Evolutionary conservation across 83 land plant genomes (phyloP), one percentile per base, ranked within the genome.

Genomic region (Isoetes engelmannii): DNA sequence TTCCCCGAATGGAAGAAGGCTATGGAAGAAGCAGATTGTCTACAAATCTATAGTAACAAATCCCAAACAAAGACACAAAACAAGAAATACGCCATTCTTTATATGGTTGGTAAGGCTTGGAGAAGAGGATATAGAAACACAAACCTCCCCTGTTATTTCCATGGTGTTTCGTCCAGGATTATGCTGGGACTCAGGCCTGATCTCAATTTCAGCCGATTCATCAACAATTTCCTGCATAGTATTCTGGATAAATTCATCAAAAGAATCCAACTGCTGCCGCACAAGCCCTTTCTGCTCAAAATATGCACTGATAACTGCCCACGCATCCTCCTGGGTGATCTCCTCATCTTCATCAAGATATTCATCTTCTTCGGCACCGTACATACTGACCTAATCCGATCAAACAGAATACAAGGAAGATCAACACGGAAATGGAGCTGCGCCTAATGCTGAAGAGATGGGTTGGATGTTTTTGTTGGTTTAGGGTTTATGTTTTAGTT

Each of bases 161-260:
- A 84, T 78, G 37, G 37, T 28, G 63, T 83, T 90, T 61, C 89
- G 97, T 6, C 97, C 97, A 37, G 99, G 99, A 61, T 95, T 91
- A 73, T 95, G 99, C 82, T 95, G 99, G 4, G 97, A 86, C 76
- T 95, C 94, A 46, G 97, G 97, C 4, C 85, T 81, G 61, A 95
- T 89, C 82, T 91, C 97, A 66, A 95, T 91, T 6, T 91, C 94
- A 4, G 89, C 86, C 0, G 97, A 91, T 76, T 95, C 99, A 71
- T 95, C 99, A 4, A 95, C 99, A 55, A 95, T 95, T 56, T 95
- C 99, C 65, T 95, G 99, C 97, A 95, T 91, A 3, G 99, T 95
- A 68, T 95, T 95, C 84, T 91, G 97, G 45, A 95, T 95, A 76
- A 95, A 95, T 79, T 95, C 97, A 67, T 95, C 99, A 79, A 95